Conservation (phyloP, 768 basidiomycete genomes). For the Dioszegia crocea region DNA sequence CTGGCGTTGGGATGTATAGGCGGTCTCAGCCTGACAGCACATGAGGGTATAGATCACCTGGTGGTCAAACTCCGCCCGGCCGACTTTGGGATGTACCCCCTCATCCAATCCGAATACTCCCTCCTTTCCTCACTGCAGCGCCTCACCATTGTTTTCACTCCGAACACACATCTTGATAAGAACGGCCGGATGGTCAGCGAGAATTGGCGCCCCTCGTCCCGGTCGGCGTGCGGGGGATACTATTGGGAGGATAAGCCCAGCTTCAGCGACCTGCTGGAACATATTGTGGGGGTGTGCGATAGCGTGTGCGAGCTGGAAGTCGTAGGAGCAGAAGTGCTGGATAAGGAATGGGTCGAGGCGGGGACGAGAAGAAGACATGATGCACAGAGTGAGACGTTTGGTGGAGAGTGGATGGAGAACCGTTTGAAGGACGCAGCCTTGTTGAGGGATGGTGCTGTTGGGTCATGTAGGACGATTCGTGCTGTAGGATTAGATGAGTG, state of each 20-base stretch:
- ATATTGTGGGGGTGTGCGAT: background rate
- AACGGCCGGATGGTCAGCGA: background rate
- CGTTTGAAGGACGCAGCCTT: too few relatives aligned
- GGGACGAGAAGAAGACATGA: background rate
- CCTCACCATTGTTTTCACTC: background rate
- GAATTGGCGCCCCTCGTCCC: background rate
- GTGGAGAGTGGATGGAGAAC: too few relatives aligned
- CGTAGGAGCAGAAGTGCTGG: background rate
- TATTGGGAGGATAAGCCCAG: background rate
- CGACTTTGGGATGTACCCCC: background rate
- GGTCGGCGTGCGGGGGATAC: too few relatives aligned
- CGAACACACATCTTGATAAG: background rate
- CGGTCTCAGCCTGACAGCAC: background rate
- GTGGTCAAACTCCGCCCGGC: background rate
- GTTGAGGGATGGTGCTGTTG: too few relatives aligned
- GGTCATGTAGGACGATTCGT: too few relatives aligned
- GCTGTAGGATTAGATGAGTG: background rate
- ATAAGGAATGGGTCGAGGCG: background rate
- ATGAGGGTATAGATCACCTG: background rate
- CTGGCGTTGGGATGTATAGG: background rate
- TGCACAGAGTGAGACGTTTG: too few relatives aligned
- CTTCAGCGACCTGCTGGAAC: background rate
- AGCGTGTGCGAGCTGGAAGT: background rate
- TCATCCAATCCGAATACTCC: background rate
- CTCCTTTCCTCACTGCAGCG: background rate